These are phyloP conservation scores for Magnusiomyces sp. DNA, from an alignment of 1,139 yeast species.

Conservation along the genomic window DNA sequence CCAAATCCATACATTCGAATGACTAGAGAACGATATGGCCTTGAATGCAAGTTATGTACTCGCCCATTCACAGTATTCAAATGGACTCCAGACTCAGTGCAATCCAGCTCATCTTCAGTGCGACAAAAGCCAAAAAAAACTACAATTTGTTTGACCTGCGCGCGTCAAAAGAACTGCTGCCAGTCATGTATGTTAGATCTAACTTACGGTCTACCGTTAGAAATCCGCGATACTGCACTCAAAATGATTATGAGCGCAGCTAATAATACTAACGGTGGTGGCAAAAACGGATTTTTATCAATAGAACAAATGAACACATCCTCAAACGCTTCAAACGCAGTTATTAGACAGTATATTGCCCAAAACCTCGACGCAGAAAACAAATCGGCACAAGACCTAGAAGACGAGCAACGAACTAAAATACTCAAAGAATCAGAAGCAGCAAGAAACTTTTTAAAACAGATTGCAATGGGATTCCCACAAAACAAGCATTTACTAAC, in stretches of 20 bases:
- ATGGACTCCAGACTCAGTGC: slow-evolving; percentile 46
- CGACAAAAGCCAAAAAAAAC: slow-evolving; percentile 20
- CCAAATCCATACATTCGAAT: slow-evolving; percentile 54
- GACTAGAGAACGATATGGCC: slow-evolving; percentile 67
- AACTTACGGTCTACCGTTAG: slow-evolving; percentile 68
- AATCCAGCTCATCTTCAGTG: slow-evolving; percentile 19
- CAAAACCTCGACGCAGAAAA: slow-evolving; percentile 35
- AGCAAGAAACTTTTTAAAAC: slow-evolving; percentile 33
- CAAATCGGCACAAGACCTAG: slow-evolving; percentile 33
- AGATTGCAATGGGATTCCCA: slow-evolving; percentile 36
- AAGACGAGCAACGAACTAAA: slow-evolving; percentile 25
- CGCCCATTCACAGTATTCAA: slow-evolving; percentile 74
- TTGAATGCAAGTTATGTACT: slow-evolving; percentile 60
- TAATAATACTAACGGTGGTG: slow-evolving; percentile 23
- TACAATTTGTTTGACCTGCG: slow-evolving; percentile 64
- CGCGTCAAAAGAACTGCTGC: slow-evolving; percentile 72
- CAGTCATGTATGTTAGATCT: slow-evolving; percentile 82
- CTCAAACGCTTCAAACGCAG: slow-evolving; percentile 32
- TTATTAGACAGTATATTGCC: slow-evolving; percentile 47
- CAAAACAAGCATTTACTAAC: slow-evolving; percentile 21
- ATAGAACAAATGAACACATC: too few species aligned
- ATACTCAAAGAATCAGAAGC: slow-evolving; percentile 28
- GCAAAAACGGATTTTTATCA: too few species aligned
- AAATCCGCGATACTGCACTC: slow-evolving; percentile 72
- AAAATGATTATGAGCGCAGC: slow-evolving; percentile 53